phyloP scores from a whole-genome alignment of 306 rosid genomes.

The Ammopiptanthus mongolicus region DNA sequence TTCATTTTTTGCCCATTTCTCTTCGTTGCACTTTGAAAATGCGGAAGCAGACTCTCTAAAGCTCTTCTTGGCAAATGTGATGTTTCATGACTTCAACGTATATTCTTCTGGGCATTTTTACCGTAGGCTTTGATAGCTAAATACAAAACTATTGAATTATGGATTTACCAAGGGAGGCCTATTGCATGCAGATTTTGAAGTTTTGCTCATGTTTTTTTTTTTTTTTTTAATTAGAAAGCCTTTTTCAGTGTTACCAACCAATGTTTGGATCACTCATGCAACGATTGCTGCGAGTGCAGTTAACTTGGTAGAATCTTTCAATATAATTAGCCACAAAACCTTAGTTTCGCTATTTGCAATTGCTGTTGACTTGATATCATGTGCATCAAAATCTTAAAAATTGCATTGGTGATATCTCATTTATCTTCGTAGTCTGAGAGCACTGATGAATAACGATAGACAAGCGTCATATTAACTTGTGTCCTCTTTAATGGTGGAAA shows the following conservation, averaged over 20 bases:
- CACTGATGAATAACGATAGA: neutral
- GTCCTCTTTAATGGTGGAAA: neutral
- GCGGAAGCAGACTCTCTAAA: neutral
- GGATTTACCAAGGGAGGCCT: neutral
- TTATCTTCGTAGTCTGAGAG: neutral
- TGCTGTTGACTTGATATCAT: neutral
- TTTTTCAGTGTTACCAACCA: neutral
- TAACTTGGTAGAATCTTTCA: neutral
- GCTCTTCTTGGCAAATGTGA: neutral
- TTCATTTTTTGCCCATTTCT: neutral
- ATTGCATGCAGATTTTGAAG: neutral
- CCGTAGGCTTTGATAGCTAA: neutral
- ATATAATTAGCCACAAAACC: neutral
- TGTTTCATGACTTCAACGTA: neutral
- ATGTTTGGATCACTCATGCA: neutral
- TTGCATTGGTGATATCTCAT: neutral
- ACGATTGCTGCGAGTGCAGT: neutral
- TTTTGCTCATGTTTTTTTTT: neutral
- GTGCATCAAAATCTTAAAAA: neutral
- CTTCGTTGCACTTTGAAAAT: neutral
- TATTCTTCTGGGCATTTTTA: slow-evolving; percentile 4
- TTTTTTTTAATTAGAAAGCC: neutral
- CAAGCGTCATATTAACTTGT: neutral
- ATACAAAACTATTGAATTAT: neutral
- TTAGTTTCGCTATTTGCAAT: neutral